Evolutionary conservation across 768 basidiomycete species (phyloP), one percentile per base, ranked within the genome.

Genomic region (Pilatotrama ljubarskyi): DNA sequence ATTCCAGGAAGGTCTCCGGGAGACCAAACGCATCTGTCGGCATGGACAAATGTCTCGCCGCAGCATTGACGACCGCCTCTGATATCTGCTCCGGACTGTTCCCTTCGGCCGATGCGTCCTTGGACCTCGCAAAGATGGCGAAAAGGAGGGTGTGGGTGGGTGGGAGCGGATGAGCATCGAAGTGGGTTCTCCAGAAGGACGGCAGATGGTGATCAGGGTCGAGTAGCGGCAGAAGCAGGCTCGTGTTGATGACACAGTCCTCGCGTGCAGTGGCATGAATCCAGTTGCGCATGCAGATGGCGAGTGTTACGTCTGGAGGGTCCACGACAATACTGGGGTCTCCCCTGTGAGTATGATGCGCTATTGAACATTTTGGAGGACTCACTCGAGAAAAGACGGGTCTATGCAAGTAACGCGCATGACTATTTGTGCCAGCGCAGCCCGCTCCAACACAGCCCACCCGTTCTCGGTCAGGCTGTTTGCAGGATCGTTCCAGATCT

Each of bases 321-420:
- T 49, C 32, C 17, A 25, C 36, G 15, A 49, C 25, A n/a, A 57
- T 22, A 10, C 46, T 57, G 32, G 1, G 13, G 14, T 5, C 29
- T 32, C 17, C 14, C n/a, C 6, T 4, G 15, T 25, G 11, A 49
- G 26, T 9, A 36, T n/a, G n/a, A n/a, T n/a, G n/a, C n/a, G n/a
- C n/a, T n/a, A n/a, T n/a, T n/a, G n/a, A n/a, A n/a, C n/a, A n/a
- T n/a, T n/a, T n/a, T n/a, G n/a, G n/a, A 5, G 15, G 15, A 40
- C 55, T 7, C 25, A 57, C 55, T 49, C 37, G 35, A 57, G 7
- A 20, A 57, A 57, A 5, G 54, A 55, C 11, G 55, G 46, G 36
- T 57, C 55, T 1, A 57, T 22, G 42, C 26, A 7, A 7, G 40
- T 10, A 22, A 57, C 8, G 15, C 55, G 36, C 9, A 32, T 14